Percentiles rank a stretch among this genome's conserved stretches.
These are phyloP conservation scores for Actinomortierella wolfii DNA, from an alignment of 371 early-diverging fungal genomes.

Conservation along the genomic window DNA sequence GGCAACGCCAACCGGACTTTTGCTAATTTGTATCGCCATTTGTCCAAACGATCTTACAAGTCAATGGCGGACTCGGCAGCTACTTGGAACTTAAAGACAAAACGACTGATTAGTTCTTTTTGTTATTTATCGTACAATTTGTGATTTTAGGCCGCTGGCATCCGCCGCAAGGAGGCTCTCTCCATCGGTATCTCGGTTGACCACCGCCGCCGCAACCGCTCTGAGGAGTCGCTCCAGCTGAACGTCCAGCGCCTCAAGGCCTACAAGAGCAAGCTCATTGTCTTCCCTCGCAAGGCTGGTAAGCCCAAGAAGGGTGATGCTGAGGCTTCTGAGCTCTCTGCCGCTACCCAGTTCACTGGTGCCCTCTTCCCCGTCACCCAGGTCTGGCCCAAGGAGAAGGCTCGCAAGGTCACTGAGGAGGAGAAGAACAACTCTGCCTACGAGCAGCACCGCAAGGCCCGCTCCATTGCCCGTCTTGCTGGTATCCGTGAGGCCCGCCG, in stretches of 20 bases:
- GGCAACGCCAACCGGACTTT: too few species aligned
- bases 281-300: constrained; percentile 93
- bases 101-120: neutral
- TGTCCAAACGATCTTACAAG: too few species aligned
- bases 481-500: constrained; percentile 88
- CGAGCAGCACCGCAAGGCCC: constrained; percentile 90
- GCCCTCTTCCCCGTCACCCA: constrained; percentile 79
- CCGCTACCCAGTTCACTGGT: constrained; percentile 78
- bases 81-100: too few species aligned
- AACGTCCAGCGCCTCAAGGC: constrained; percentile 98
- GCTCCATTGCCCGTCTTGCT: constrained; percentile 78
- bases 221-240: constrained; percentile 92
- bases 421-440: constrained; percentile 85
- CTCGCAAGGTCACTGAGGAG: constrained; percentile 84
- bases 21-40: too few species aligned
- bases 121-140: neutral
- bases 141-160: constrained; percentile 83
- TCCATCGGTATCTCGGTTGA: constrained; percentile 99
- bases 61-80: too few species aligned
- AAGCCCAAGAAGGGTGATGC: constrained; percentile 84
- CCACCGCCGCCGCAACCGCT: constrained; percentile 97
- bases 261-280: constrained; percentile 93
- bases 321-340: constrained; percentile 68
- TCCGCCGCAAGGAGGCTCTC: constrained; percentile 94
- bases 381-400: constrained; percentile 68